Base-by-base conservation (phyloP, 208 protist genomes). In the Crithidia bombi region DNA sequence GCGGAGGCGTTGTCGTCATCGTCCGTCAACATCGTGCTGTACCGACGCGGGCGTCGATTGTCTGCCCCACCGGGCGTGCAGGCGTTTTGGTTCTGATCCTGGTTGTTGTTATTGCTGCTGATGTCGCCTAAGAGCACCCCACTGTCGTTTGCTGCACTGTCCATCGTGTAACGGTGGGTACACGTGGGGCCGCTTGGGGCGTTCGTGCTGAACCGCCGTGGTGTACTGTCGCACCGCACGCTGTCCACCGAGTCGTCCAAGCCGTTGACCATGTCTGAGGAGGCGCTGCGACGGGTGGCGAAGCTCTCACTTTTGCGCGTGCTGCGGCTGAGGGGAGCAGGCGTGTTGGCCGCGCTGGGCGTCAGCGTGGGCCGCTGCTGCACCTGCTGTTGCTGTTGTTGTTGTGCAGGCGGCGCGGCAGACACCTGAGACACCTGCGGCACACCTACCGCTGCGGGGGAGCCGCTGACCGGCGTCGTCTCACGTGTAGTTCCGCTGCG, bases 201-300 rank as follows among this genome's bases (percentile, higher is more conserved):
- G 28, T 51, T 44, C 17, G 26, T 28, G 57, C 57, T 64, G 28
- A 32, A 28, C 5, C 41, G 43, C 12, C 38, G 57, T 26, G 57
- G 57, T 11, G 41, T 64, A 30, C 57, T 64, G 57, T 43, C 28
- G 51, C 59, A 74, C 15, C 32, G 51, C 28, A 74, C 69, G 30
- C 59, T 74, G 51, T 74, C 69, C 17, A 54, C 41, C n/a, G 69
- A 74, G 69, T 74, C 58, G 12, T 74, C 50, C 4, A 74, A 33
- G 0, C 59, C 59, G 41, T 74, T 74, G 23, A 66, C 69, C 4
- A 50, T 15, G 32, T 74, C 69, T 6, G 57, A 65, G 9, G 59
- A 74, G 4, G 26, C 41, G 39, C 69, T 74, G 30, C 51, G 68
- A 26, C 30, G 36, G 7, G 49, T 23, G 30, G 15, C 32, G 50